These are phyloP conservation scores for Aspergillus novoparasiticus DNA, from an alignment of 2,329 filamentous ascomycete genomes.

Conservation along the genomic window DNA sequence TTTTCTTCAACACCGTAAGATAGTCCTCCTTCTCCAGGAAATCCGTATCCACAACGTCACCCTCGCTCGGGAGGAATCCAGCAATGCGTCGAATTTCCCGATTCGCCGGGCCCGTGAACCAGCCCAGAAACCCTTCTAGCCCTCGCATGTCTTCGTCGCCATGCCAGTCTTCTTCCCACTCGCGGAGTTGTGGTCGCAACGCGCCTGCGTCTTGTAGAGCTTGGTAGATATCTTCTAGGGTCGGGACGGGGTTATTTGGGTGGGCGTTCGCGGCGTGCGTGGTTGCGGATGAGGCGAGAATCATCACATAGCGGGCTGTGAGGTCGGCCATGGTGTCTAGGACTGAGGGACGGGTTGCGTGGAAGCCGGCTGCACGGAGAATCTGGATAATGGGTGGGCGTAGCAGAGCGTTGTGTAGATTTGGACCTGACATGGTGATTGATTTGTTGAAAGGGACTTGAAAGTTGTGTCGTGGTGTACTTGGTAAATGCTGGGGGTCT, in stretches of 20 bases:
- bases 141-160: conserved; percentile 77
- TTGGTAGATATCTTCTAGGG: conserved; percentile 78
- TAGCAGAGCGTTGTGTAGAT: conserved; percentile 74
- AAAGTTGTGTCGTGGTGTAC: not conserved
- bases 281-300: conserved; percentile 73
- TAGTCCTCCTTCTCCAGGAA: conserved; percentile 69
- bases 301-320: conserved; percentile 74
- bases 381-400: conserved; percentile 88
- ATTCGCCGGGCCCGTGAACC: conserved; percentile 75
- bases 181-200: conserved; percentile 67
- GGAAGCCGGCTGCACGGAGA: conserved; percentile 87
- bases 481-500: not conserved
- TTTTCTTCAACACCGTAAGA: conserved; percentile 79
- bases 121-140: conserved; percentile 75
- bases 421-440: conserved; percentile 48
- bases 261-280: conserved; percentile 71
- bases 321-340: conserved; percentile 88
- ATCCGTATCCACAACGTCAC: conserved; percentile 52
- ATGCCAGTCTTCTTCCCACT: conserved; percentile 68
- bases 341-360: conserved; percentile 76
- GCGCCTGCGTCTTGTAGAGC: conserved; percentile 81
- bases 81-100: conserved; percentile 81
- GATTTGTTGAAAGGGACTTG: not conserved
- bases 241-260: conserved; percentile 62
- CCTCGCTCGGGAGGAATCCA: conserved; percentile 63